Conservation (phyloP, 2,329 filamentous ascomycete genomes). For the Stachybotrys echinatus region DNA sequence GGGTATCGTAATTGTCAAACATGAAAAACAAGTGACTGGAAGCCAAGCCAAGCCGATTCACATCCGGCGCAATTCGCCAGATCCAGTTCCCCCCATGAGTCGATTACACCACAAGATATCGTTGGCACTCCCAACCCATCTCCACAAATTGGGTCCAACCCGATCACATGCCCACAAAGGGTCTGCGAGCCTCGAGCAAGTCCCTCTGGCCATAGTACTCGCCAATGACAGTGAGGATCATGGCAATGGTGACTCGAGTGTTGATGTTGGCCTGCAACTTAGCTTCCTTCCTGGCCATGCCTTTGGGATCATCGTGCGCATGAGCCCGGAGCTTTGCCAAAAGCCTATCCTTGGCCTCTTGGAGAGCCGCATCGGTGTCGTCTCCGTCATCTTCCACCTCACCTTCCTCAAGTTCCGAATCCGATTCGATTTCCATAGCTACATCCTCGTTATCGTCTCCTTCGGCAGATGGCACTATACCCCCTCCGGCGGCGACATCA, state of each 20-base stretch:
- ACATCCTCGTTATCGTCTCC: conserved; percentile 24
- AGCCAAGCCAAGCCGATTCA: neutral
- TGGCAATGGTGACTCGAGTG: conserved; percentile 73
- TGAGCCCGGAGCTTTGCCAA: conserved; percentile 33
- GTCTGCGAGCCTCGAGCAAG: conserved; percentile 68
- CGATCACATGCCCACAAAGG: conserved; percentile 39
- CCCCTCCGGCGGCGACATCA: no score
- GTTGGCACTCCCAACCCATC: neutral
- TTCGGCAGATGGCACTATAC: conserved; percentile 2
- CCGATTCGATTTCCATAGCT: conserved; percentile 36
- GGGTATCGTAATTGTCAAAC: neutral
- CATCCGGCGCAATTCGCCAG: neutral
- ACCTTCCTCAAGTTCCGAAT: conserved; percentile 31
- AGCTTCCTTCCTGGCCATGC: conserved; percentile 14
- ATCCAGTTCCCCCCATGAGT: neutral
- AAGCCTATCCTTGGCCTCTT: conserved; percentile 42
- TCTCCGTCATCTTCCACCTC: conserved; percentile 20
- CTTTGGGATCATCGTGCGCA: conserved; percentile 19
- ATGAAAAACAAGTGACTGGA: neutral
- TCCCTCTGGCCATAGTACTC: conserved; percentile 89
- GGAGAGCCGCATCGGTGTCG: conserved; percentile 32
- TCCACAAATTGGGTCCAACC: neutral
- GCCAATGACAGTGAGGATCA: conserved; percentile 83
- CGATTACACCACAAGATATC: neutral
- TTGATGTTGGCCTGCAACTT: conserved; percentile 37